Base-by-base conservation (phyloP, 225 moss, liverwort and hornwort genomes). In the Lunularia cruciata region DNA sequence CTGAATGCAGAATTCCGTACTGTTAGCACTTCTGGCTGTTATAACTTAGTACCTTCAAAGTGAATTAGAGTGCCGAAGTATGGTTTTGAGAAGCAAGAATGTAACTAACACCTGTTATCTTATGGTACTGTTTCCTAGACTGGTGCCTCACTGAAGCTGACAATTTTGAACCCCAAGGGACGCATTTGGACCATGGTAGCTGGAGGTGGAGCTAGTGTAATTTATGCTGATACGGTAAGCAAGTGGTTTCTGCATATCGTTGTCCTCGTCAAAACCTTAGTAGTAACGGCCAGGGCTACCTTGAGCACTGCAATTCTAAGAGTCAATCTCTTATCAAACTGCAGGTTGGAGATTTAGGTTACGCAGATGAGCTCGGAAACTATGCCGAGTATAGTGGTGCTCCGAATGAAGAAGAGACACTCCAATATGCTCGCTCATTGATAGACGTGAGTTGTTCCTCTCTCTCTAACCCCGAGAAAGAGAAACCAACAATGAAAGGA, bases 111-210 rank as follows among this genome's bases (percentile, higher is more conserved):
- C n/a, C n/a, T 37, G 37, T 15, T 15, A 3, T 27, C 1, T 11
- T 25, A 7, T 52, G 43, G 12, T 63, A 32, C 16, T 39, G 32
- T 61, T 70, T 37, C 83, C 73, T 39, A 95, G 95, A 95, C 95
- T 57, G 95, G 95, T 51, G 95, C 95, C 34, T 95, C 95, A 47
- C 69, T 95, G 77, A 95, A 95, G 76, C 73, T 95, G 71, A 89
- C 95, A 32, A 95, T 95, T 65, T 65, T 95, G 71, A 95, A 95
- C 68, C 88, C 95, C 25, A 92, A 87, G 72, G 95, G 95, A 47
- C 92, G 92, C 69, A 95, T 95, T 48, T 95, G 95, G 95, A 95
- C 95, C 22, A 95, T 95, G 95, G 95, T 95, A 38, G 95, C 95
- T 72, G 95, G 95, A 80, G 95, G 95, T 70, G 95, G 95, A 72